Evolutionary conservation across 305 asterid species (phyloP).

Genomic region (Rubia peregrina): DNA sequence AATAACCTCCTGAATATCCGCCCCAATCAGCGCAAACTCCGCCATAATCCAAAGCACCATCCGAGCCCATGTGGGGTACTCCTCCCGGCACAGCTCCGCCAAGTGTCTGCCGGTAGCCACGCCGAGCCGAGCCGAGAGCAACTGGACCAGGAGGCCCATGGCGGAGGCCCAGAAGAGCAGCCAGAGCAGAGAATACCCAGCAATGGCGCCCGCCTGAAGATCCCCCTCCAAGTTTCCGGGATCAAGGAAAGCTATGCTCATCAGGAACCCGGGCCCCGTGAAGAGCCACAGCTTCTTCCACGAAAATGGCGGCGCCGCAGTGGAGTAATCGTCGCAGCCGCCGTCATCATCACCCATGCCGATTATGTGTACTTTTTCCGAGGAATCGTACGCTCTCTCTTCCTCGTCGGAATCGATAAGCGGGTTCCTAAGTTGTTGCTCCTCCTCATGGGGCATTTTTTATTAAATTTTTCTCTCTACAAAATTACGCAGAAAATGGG

Average conservation of each 20-base stretch:
- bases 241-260: conserved; percentile 93
- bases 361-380: conserved; percentile 55
- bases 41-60: conserved; percentile 82
- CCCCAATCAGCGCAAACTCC: conserved; percentile 77
- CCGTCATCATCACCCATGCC: conserved; percentile 36
- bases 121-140: conserved; percentile 77
- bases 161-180: conserved; percentile 89
- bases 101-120: conserved; percentile 89
- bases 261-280: conserved; percentile 88
- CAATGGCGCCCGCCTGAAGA: conserved; percentile 94
- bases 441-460: conserved; percentile 42
- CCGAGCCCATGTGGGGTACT: conserved; percentile 89
- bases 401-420: conserved; percentile 27
- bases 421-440: conserved; percentile 22
- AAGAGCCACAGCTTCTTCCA: conserved; percentile 93
- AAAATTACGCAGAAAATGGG: background rate
- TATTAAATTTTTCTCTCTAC: background rate
- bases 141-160: conserved; percentile 78
- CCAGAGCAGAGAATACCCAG: conserved; percentile 86
- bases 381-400: conserved; percentile 52
- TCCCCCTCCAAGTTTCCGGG: conserved; percentile 94
- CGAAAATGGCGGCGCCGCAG: conserved; percentile 61
- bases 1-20: conserved; percentile 94
- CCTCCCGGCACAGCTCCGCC: conserved; percentile 91
- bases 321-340: conserved; percentile 35